Evolutionary conservation across 2,329 filamentous ascomycete genomes (phyloP).

Genomic region (Penicillium sp.): DNA sequence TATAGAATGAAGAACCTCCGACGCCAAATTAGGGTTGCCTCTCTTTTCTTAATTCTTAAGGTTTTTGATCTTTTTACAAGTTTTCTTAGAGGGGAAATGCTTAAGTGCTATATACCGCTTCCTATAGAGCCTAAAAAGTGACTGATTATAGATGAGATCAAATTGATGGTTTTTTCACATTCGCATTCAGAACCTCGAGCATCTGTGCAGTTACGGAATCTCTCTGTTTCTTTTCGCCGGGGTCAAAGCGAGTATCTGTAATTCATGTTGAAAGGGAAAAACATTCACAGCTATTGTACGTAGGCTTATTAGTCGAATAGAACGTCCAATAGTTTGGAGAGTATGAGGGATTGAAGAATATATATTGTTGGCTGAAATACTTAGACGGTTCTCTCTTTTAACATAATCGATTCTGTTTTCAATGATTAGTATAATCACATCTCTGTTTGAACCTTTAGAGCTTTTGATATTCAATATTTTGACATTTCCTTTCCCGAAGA

Average conservation of each 20-base stretch:
- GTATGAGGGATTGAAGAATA: background rate
- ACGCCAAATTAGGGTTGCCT: background rate
- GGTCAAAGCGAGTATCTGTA: background rate
- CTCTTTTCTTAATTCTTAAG: background rate
- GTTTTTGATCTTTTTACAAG: background rate
- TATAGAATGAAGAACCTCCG: background rate
- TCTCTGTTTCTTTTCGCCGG: background rate
- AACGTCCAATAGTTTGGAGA: background rate
- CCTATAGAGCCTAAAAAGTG: no score
- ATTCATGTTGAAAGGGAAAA: no score
- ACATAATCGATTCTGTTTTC: background rate
- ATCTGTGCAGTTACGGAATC: background rate
- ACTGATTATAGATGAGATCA: background rate
- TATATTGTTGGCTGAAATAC: background rate
- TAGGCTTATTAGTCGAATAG: background rate
- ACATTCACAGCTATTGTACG: background rate
- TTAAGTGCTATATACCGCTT: background rate
- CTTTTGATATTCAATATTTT: background rate
- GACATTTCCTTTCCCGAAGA: background rate
- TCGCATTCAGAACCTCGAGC: background rate
- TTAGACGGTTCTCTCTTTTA: background rate
- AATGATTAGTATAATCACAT: background rate
- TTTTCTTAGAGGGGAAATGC: background rate
- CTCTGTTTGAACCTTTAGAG: background rate
- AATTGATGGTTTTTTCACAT: background rate